Conservation (phyloP, 176 grass and related monocot species). For the Bonia amplexicaulis region DNA sequence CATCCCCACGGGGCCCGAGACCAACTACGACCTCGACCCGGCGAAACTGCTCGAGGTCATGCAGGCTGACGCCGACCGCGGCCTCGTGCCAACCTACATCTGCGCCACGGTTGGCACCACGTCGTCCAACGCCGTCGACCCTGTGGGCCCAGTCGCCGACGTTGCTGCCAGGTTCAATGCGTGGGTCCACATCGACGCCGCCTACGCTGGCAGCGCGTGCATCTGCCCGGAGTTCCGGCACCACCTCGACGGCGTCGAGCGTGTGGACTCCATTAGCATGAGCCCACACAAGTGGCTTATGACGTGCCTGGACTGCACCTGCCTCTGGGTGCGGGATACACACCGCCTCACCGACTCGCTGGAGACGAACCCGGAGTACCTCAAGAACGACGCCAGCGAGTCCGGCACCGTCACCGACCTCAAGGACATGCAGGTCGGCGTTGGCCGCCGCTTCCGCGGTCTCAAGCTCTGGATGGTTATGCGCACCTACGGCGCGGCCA, state of each 20-base stretch:
- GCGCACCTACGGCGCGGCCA: slow-evolving; percentile 27
- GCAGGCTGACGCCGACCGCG: slow-evolving; percentile 20
- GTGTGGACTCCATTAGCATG: slow-evolving; percentile 39
- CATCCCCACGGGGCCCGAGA: slow-evolving; percentile 7
- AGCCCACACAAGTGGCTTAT: slow-evolving; percentile 58
- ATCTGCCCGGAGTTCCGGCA: slow-evolving; percentile 60
- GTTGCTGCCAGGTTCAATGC: slow-evolving; percentile 9
- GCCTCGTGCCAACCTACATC: slow-evolving; percentile 47
- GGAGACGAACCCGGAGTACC: slow-evolving; percentile 50
- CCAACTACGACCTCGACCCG: slow-evolving; percentile 32
- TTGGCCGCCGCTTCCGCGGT: slow-evolving; percentile 43
- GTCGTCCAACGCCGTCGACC: slow-evolving; percentile 50
- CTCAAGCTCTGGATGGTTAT: slow-evolving; percentile 66
- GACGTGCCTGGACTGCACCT: slow-evolving; percentile 50
- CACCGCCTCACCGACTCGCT: slow-evolving; percentile 21
- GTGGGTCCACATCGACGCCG: slow-evolving; percentile 54
- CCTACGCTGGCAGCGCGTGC: slow-evolving; percentile 51
- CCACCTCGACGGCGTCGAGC: slow-evolving; percentile 44
- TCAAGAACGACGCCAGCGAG: slow-evolving; percentile 56
- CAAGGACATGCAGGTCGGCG: slow-evolving; percentile 59
- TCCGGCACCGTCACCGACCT: slow-evolving; percentile 40
- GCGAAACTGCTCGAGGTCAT: slow-evolving; percentile 5
- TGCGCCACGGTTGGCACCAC: slow-evolving; percentile 55
- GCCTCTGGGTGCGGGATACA: slow-evolving; percentile 33
- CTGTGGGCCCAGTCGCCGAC: slow-evolving; percentile 21